Percentiles rank a stretch among this genome's conserved stretches.
These are phyloP conservation scores for Picea engelmannii DNA, from an alignment of 83 land plant genomes.

Conservation along the genomic window DNA sequence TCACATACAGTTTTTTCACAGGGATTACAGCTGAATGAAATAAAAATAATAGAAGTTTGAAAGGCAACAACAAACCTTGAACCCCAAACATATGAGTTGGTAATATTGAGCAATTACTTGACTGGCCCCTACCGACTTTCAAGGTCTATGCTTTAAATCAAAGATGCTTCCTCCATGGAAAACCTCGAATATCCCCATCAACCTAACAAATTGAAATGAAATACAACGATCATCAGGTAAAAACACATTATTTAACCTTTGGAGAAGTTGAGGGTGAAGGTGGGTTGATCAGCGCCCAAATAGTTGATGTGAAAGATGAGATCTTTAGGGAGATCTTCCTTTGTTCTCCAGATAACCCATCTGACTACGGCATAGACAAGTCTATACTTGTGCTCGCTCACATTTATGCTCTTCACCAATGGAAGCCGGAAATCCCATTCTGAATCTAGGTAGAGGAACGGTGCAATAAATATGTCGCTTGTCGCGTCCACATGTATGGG, in stretches of 20 bases:
- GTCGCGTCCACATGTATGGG: conserved; percentile 92
- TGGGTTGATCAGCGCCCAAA: conserved; percentile 79
- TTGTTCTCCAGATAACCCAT: conserved; percentile 80
- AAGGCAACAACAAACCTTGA: not conserved
- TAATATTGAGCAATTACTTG: no score
- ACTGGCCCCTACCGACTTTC: no score
- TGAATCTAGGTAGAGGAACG: conserved; percentile 70
- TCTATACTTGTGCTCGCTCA: conserved; percentile 88
- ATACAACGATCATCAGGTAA: no score
- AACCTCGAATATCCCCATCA: no score
- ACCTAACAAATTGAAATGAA: no score
- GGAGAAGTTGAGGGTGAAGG: conserved; percentile 82
- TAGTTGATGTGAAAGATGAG: conserved; percentile 83
- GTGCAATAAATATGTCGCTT: conserved; percentile 80
- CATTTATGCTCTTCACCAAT: conserved; percentile 83
- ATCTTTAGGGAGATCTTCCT: conserved; percentile 74
- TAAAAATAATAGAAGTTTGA: no score
- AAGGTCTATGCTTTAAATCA: no score
- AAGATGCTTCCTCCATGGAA: no score
- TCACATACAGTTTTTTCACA: no score
- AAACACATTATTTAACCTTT: conserved; percentile 34
- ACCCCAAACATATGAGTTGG: conserved; percentile 40
- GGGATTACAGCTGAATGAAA: no score
- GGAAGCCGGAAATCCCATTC: conserved; percentile 86
- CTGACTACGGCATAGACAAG: conserved; percentile 85